phyloP scores from a whole-genome alignment of 1,284 basidiomycete genomes.

The Hypsizygus ulmarius region DNA sequence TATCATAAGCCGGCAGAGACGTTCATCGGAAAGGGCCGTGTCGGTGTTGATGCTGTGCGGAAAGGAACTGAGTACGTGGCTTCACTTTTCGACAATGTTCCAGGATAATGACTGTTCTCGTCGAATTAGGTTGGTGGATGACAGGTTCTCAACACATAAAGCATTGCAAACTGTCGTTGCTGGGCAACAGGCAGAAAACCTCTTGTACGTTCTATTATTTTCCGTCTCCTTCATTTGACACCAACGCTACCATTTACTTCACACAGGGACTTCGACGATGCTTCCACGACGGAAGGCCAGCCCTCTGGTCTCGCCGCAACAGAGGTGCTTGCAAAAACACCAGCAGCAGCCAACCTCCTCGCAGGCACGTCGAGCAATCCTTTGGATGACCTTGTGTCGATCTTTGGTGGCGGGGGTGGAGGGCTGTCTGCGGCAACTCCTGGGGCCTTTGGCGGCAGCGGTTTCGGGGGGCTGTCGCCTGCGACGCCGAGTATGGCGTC shows the following conservation, averaged over 20 bases:
- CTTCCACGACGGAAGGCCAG: constrained; percentile 55
- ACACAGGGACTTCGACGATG: constrained; percentile 77
- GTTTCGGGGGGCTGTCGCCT: constrained; percentile 21
- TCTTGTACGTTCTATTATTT: constrained; percentile 50
- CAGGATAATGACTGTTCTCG: constrained; percentile 4
- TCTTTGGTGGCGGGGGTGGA: constrained; percentile 59
- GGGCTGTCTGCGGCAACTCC: constrained; percentile 25
- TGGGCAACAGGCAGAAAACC: constrained; percentile 90
- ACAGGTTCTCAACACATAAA: constrained; percentile 72
- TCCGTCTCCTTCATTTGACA: not conserved
- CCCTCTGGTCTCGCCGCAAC: constrained; percentile 76
- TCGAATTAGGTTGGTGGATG: constrained; percentile 47
- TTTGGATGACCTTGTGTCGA: constrained; percentile 86
- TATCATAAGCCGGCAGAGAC: constrained; percentile 96
- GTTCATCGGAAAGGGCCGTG: constrained; percentile 81
- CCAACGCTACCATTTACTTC: constrained; percentile 5
- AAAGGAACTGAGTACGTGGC: constrained; percentile 70
- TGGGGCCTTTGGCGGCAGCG: constrained; percentile 18
- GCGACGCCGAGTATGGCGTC: constrained; percentile 18
- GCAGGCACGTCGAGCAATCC: constrained; percentile 80
- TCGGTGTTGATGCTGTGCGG: constrained; percentile 81
- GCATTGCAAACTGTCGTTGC: constrained; percentile 87
- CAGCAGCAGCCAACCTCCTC: constrained; percentile 68
- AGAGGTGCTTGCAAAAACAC: constrained; percentile 62
- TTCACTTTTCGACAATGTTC: constrained; percentile 10